These are phyloP conservation scores for Elsinoe fawcettii DNA, from an alignment of 2,329 filamentous ascomycete species.

Conservation along the genomic window DNA sequence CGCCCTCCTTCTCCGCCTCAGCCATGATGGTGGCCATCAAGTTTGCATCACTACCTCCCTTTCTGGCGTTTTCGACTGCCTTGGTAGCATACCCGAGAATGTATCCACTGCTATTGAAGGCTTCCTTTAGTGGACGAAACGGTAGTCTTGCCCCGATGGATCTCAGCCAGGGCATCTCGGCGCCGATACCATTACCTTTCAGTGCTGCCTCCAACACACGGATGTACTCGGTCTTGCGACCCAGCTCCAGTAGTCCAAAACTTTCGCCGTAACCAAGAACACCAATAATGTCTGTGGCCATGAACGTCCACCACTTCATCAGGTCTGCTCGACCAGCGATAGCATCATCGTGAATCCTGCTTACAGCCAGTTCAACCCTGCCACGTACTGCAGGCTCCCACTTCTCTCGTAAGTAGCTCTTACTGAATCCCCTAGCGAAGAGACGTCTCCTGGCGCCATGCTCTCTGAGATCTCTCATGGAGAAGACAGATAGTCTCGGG, in stretches of 20 bases:
- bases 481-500: slow-evolving; percentile 27
- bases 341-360: slow-evolving; percentile 24
- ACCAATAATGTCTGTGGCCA: slow-evolving; percentile 31
- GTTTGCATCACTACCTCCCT: slow-evolving; percentile 17
- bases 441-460: slow-evolving; percentile 29
- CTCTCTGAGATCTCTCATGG: slow-evolving; percentile 28
- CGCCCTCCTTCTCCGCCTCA: slow-evolving; percentile 20
- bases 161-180: slow-evolving; percentile 24
- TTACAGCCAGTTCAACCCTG: slow-evolving; percentile 26
- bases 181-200: slow-evolving; percentile 24
- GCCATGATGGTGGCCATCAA: slow-evolving; percentile 21
- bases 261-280: slow-evolving; percentile 31
- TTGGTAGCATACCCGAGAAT: slow-evolving; percentile 21
- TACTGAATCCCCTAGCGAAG: slow-evolving; percentile 28
- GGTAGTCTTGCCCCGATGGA: slow-evolving; percentile 19
- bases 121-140: slow-evolving; percentile 17
- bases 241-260: slow-evolving; percentile 31
- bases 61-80: slow-evolving; percentile 18
- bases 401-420: slow-evolving; percentile 26
- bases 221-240: slow-evolving; percentile 25
- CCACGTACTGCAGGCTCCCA: slow-evolving; percentile 29
- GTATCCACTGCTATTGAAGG: slow-evolving; percentile 20
- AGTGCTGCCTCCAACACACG: slow-evolving; percentile 24
- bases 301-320: slow-evolving; percentile 32
- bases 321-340: slow-evolving; percentile 28